Evolutionary conservation across 2,329 filamentous ascomycete species (phyloP), one percentile per base, ranked within the genome.

Genomic region (Magnaporthales sp.): DNA sequence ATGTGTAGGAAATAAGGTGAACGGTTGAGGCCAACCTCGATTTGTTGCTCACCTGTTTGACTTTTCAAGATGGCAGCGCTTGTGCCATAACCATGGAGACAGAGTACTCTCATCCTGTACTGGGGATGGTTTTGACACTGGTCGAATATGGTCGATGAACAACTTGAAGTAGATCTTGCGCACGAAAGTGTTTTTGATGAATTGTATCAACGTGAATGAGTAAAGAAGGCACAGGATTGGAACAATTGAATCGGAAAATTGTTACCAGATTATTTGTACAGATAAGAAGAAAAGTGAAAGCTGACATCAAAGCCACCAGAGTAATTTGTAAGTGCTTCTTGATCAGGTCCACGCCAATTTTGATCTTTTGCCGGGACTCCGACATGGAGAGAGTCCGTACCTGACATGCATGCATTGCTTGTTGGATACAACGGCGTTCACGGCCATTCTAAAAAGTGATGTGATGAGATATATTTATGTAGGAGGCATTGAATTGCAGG

Each of bases 71-170:
- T 78, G 24, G 70, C 67, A 68, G 69, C 77, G 68, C 76, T 77
- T 27, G 77, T 77, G 68, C 77, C 77, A 54, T 73, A 73, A 51
- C 77, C 77, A 68, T 79, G 77, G 6, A 79, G 75, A 68, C 74
- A 75, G 60, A 79, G 76, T 32, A 78, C 68, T 62, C 69, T 73
- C 73, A 77, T 77, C 13, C 64, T 71, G 66, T 22, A 27, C 54
- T 26, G 6, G 24, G 24, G 22, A 29, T 54, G 11, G 2, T 22
- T 4, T 15, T 56, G 58, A 27, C 29, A n/a, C 15, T 30, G 27
- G n/a, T 11, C 15, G 27, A n/a, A 30, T 22, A 63, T 24, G 61
- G 22, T n/a, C 11, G 8, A 31, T 51, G 38, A n/a, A 7, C 38
- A n/a, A 19, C 13, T n/a, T 19, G 15, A 13, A n/a, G 4, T n/a